These are phyloP conservation scores for Tuber umbilicatum DNA, from an alignment of 495 filamentous ascomycete genomes.

Conservation along the genomic window DNA sequence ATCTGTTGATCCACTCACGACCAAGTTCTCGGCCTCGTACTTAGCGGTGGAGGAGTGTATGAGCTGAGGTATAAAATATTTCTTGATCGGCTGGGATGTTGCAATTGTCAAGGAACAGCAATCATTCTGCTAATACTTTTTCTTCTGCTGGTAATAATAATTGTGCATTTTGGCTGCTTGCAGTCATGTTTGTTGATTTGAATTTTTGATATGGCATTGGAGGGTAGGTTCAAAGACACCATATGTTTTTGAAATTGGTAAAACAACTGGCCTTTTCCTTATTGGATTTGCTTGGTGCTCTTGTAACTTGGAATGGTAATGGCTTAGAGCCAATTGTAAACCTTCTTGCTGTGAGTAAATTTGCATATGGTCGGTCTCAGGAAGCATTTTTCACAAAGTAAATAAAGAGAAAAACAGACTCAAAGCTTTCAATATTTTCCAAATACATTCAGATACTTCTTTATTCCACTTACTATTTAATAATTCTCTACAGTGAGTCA, in stretches of 20 bases:
- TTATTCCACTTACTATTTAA: background rate
- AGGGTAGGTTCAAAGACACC: background rate
- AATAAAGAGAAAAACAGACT: background rate
- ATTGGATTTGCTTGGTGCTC: background rate
- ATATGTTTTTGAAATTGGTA: constrained; percentile 5
- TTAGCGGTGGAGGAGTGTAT: background rate
- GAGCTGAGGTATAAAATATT: background rate
- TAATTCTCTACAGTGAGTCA: background rate
- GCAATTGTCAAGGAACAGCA: constrained; percentile 12
- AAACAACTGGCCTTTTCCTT: background rate
- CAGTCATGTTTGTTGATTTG: background rate
- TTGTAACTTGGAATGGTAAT: background rate
- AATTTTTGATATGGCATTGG: background rate
- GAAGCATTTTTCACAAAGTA: background rate
- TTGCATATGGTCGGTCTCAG: background rate
- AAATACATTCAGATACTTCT: background rate
- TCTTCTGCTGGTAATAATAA: background rate
- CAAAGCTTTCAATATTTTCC: background rate
- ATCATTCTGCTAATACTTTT: constrained; percentile 5
- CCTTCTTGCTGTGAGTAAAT: background rate
- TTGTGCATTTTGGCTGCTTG: background rate
- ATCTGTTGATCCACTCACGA: background rate
- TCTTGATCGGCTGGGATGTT: background rate
- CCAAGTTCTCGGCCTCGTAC: background rate
- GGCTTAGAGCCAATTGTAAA: constrained; percentile 1